Conservation (phyloP, 73 alveolate species). For the Uronychia binucleata region DNA sequence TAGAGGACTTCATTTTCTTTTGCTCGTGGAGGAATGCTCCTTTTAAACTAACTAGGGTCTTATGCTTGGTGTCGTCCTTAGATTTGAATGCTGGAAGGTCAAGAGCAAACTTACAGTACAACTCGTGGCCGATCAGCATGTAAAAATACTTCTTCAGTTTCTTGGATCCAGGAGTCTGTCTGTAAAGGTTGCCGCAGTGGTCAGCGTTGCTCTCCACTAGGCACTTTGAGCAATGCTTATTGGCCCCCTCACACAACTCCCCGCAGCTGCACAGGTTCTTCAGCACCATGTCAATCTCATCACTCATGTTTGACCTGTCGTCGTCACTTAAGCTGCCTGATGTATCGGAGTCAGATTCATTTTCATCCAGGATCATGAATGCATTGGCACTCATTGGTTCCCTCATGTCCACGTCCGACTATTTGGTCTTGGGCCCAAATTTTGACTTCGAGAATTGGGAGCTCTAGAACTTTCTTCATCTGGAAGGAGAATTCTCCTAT, state of each 20-base stretch:
- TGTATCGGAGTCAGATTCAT: neutral
- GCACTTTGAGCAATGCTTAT: neutral
- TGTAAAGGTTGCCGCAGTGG: constrained; percentile 21
- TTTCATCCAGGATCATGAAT: neutral
- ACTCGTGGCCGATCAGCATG: constrained; percentile 33
- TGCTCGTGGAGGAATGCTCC: constrained; percentile 40
- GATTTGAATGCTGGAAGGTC: constrained; percentile 21
- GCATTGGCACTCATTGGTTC: neutral
- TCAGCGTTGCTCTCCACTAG: neutral
- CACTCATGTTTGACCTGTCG: neutral
- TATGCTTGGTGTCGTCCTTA: constrained; percentile 50
- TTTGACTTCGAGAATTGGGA: neutral
- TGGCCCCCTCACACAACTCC: neutral
- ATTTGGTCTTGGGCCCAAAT: neutral
- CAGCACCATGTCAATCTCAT: neutral
- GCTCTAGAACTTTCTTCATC: too few relatives aligned
- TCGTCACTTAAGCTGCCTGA: neutral
- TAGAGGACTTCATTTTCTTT: constrained; percentile 12
- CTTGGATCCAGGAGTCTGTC: constrained; percentile 37
- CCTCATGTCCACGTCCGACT: neutral
- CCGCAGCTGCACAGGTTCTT: neutral
- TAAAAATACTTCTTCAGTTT: constrained; percentile 41
- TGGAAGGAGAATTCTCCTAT: neutral
- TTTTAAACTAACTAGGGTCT: constrained; percentile 34
- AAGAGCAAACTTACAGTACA: constrained; percentile 36